Evolutionary conservation across 2,329 filamentous ascomycete genomes (phyloP).

Genomic region (Fusarium heterosporum): DNA sequence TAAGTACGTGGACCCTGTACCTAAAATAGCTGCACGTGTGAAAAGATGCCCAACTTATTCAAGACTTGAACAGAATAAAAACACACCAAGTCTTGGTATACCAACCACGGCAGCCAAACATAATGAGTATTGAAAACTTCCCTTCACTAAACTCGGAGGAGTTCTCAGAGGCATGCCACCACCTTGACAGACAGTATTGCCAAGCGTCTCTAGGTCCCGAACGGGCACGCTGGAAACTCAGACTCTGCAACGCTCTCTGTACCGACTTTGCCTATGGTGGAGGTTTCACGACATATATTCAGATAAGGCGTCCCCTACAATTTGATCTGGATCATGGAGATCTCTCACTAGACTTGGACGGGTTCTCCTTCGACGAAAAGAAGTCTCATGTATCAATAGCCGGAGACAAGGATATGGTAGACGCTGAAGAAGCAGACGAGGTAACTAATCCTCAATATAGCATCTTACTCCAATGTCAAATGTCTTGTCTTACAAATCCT

Average conservation of each 20-base stretch:
- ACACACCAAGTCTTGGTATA: not conserved
- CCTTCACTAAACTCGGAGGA: constrained; percentile 71
- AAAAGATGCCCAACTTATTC: constrained; percentile 22
- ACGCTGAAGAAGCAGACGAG: constrained; percentile 64
- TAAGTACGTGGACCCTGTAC: constrained; percentile 14
- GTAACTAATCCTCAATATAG: constrained; percentile 52
- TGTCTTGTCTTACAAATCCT: constrained; percentile 36
- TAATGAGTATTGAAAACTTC: constrained; percentile 64
- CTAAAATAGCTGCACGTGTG: constrained; percentile 24
- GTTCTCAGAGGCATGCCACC: constrained; percentile 73
- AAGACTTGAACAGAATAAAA: not conserved
- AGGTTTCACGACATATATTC: constrained; percentile 65
- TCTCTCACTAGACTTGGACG: constrained; percentile 60
- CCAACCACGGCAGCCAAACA: not conserved
- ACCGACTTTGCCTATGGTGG: constrained; percentile 56
- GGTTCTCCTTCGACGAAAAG: constrained; percentile 57
- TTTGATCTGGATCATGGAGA: constrained; percentile 57
- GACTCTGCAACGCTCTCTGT: constrained; percentile 63
- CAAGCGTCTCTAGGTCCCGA: constrained; percentile 67
- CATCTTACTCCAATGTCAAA: constrained; percentile 12
- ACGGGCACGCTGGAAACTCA: constrained; percentile 66
- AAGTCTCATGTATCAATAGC: constrained; percentile 41
- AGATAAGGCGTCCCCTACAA: constrained; percentile 67
- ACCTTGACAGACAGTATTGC: constrained; percentile 69
- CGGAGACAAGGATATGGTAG: constrained; percentile 61